phyloP scores from a whole-genome alignment of 2,329 filamentous ascomycete genomes.

The Verticillium tricorpus region DNA sequence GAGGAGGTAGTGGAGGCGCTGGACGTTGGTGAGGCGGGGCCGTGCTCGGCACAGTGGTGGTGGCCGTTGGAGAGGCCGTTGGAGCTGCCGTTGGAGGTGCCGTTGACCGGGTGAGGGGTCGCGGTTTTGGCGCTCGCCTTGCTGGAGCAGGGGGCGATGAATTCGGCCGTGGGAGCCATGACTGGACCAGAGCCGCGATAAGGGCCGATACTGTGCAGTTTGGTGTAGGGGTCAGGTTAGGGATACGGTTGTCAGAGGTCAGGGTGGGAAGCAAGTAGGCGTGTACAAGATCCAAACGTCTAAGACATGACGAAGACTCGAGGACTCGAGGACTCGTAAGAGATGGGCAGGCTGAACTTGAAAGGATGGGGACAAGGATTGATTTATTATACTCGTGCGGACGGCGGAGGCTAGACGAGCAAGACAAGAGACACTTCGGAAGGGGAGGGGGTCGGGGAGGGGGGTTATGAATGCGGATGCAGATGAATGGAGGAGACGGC shows the following conservation, averaged over 20 bases:
- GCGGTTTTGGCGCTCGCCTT: not conserved
- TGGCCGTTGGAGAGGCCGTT: slow-evolving; percentile 2
- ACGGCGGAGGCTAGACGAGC: not conserved
- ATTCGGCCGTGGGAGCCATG: slow-evolving; percentile 1
- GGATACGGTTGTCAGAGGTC: not conserved
- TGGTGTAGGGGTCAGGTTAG: not conserved
- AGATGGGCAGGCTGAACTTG: not conserved
- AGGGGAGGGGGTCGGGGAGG: too few species aligned
- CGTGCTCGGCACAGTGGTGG: not conserved
- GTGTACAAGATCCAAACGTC: not conserved
- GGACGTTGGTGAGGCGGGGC: not conserved
- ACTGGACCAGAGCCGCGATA: not conserved
- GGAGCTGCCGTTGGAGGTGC: not conserved
- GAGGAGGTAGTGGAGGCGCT: slow-evolving; percentile 4
- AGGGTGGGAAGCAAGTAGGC: not conserved
- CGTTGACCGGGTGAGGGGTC: not conserved
- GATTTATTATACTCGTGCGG: not conserved
- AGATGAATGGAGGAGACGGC: not conserved
- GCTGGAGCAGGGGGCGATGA: not conserved
- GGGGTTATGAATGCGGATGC: not conserved
- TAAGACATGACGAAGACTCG: not conserved
- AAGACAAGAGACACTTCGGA: not conserved
- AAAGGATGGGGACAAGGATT: not conserved
- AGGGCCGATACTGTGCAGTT: not conserved
- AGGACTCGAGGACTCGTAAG: not conserved